Base-by-base conservation (phyloP, 208 protist species). In the Jaenimonas drosophilae region DNA sequence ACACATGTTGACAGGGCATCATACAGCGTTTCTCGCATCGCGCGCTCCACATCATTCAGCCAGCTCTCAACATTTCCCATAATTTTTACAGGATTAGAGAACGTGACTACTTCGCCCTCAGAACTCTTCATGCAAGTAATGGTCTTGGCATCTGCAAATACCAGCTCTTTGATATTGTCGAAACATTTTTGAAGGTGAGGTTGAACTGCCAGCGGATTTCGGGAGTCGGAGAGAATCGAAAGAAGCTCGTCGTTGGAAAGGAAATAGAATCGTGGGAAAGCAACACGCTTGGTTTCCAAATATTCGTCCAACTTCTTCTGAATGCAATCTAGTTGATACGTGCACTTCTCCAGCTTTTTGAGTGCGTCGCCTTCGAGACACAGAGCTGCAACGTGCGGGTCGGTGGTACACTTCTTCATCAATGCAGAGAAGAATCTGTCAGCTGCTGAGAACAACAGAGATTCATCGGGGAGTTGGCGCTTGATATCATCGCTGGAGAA, bases 161-260 rank as follows among this genome's bases (percentile, higher is more conserved):
- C 48, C 26, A 97, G 67, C 34, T 67, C 61, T 43, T 86, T 77
- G 53, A 98, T 96, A 46, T 87, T 92, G 53, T 97, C 93, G 57
- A 98, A 98, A 58, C 88, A 97, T 63, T 98, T 97, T 24, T 86
- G 81, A 56, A 98, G 54, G 49, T 98, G 90, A 34, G 91, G 93
- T 64, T 97, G 94, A 17, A 98, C 91, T 14, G 88, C 77, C 20
- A 75, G 67, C 3, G 94, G 94, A 59, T 98, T 95, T 19, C 88
- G 76, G n/a, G 88, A 94, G 62, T 98, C 93, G 16, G 95, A 93
- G 19, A 98, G 70, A 52, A 98, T 98, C 19, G 96, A 94, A 6
- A 98, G 77, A 41, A 98, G 63, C 66, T 98, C 96, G 60, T 98
- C 96, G 63, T 97, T 97, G 26, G 94, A 98, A 5, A 98, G 64